Evolutionary conservation across 768 basidiomycete genomes (phyloP).

Genomic region (Podaxis rugospora): DNA sequence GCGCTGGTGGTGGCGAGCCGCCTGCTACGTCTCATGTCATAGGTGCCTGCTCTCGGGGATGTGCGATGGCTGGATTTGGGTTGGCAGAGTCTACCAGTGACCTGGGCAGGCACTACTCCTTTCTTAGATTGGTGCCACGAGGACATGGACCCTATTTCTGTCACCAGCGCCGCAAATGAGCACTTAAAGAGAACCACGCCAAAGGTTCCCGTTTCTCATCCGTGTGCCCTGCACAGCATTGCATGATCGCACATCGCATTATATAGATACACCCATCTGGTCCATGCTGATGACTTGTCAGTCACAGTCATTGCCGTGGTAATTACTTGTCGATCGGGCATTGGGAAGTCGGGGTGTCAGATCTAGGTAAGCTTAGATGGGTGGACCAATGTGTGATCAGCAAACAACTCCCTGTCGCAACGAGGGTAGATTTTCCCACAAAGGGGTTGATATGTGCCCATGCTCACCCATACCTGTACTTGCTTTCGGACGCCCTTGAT

Average conservation of each 20-base stretch:
- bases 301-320: background rate
- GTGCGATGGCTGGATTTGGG: background rate
- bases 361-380: slow-evolving; percentile 6
- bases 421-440: background rate
- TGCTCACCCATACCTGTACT: background rate
- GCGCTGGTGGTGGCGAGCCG: background rate
- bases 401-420: background rate
- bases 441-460: background rate
- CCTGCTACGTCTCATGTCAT: background rate
- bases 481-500: background rate
- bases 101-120: background rate
- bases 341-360: background rate
- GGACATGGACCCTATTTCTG: background rate
- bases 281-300: background rate
- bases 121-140: background rate
- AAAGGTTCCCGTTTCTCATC: background rate
- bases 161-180: background rate
- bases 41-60: background rate
- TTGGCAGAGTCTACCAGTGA: background rate
- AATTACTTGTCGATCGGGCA: background rate
- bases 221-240: background rate
- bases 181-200: background rate
- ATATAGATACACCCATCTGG: background rate
- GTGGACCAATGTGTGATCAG: background rate
- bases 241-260: background rate